Evolutionary conservation across 768 basidiomycete species (phyloP).

Genomic region (Plicaturopsis crispa): DNA sequence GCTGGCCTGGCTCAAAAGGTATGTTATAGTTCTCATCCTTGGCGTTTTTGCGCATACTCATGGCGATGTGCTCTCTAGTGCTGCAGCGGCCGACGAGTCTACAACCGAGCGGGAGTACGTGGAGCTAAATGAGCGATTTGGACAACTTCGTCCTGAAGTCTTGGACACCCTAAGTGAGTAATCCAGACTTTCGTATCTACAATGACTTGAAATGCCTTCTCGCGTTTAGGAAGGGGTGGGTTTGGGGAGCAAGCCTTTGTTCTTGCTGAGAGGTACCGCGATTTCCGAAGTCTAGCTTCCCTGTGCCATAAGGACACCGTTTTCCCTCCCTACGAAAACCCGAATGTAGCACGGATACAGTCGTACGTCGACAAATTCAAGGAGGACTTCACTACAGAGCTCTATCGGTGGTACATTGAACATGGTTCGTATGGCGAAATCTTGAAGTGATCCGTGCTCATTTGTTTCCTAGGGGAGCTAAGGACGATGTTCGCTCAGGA

Average conservation of each 20-base stretch:
- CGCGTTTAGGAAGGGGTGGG: slow-evolving; percentile 52
- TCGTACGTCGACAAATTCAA: slow-evolving; percentile 72
- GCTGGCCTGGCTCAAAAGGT: slow-evolving; percentile 64
- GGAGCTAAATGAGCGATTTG: slow-evolving; percentile 60
- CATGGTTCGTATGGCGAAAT: slow-evolving; percentile 49
- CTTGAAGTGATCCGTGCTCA: not conserved
- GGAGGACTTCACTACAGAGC: slow-evolving; percentile 77
- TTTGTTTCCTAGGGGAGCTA: slow-evolving; percentile 51
- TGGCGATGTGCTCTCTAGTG: slow-evolving; percentile 21
- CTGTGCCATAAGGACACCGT: slow-evolving; percentile 68
- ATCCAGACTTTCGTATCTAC: not conserved
- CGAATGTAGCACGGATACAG: slow-evolving; percentile 54
- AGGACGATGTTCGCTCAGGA: slow-evolving; percentile 79
- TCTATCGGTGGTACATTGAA: slow-evolving; percentile 92
- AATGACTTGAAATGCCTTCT: slow-evolving; percentile 3
- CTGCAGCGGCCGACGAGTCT: slow-evolving; percentile 36
- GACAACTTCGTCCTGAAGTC: slow-evolving; percentile 64
- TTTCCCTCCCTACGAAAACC: slow-evolving; percentile 58
- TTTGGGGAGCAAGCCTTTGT: slow-evolving; percentile 65
- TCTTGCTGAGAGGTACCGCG: slow-evolving; percentile 81
- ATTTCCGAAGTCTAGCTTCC: slow-evolving; percentile 79
- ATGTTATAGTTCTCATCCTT: slow-evolving; percentile 2
- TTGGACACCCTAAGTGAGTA: slow-evolving; percentile 74
- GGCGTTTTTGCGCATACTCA: not conserved
- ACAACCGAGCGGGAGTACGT: slow-evolving; percentile 48